phyloP scores from a whole-genome alignment of 257 asterid genomes.

The Primulina tabacum region DNA sequence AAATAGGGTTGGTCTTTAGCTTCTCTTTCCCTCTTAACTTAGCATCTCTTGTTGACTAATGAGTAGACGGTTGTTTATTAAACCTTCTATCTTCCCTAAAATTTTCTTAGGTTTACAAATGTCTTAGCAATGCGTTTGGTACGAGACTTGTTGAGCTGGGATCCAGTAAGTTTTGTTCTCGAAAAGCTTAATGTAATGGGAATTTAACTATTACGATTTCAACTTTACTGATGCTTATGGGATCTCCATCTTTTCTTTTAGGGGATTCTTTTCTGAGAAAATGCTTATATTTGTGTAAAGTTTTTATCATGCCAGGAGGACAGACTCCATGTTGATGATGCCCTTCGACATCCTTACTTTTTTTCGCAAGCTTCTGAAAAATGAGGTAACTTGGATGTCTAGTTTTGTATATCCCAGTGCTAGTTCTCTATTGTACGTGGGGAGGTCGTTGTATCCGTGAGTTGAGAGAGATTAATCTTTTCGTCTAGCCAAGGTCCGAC shows the following conservation, averaged over 20 bases:
- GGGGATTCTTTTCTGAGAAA: not conserved
- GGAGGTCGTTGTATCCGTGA: not conserved
- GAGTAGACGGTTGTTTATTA: constrained; percentile 11
- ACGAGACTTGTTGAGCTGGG: constrained; percentile 80
- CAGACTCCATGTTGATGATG: constrained; percentile 80
- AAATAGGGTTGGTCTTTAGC: constrained; percentile 61
- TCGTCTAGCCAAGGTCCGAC: no score
- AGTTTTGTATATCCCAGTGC: not conserved
- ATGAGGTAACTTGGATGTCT: constrained; percentile 1
- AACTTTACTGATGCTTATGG: constrained; percentile 1
- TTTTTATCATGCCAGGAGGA: constrained; percentile 57
- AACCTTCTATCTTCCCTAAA: not conserved
- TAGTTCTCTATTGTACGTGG: not conserved
- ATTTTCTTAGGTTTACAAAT: constrained; percentile 69
- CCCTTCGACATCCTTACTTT: constrained; percentile 85
- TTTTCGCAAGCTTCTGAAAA: constrained; percentile 34
- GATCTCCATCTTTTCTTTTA: not conserved
- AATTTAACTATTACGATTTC: not conserved
- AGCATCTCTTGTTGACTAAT: constrained; percentile 13
- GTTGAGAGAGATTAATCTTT: no score
- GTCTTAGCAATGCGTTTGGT: constrained; percentile 76
- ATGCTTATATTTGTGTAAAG: not conserved
- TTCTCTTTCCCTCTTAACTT: constrained; percentile 16
- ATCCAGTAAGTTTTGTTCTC: constrained; percentile 69
- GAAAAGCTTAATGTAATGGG: constrained; percentile 1